Base-by-base conservation (phyloP, 1,284 basidiomycete genomes). In the Coniophora puteana region DNA sequence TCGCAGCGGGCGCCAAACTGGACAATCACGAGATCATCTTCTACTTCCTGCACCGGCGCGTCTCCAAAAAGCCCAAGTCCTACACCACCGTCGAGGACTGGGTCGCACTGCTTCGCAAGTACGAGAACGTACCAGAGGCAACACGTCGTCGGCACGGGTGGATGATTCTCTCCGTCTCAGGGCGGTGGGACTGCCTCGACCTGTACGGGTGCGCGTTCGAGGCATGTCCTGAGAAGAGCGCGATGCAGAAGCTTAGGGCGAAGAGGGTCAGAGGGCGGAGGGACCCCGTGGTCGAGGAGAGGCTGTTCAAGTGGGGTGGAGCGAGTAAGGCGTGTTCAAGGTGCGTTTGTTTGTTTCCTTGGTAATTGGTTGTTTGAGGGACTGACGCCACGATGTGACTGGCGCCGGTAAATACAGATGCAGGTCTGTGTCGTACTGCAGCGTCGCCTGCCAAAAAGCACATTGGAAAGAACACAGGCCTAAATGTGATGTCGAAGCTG, bases 1-100 rank as follows among this genome's bases (percentile, higher is more conserved):
- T 60, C 44, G 51, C 50, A 27, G 30, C 40, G 10, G 58, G 47
- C 11, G 43, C 43, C 23, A 46, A 37, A 6, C 31, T 48, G 25
- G 48, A 46, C 8, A 26, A 39, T 16, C 8, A 20, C 29, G 25
- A 39, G 16, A 54, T 59, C 44, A 36, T 60, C 3, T 55, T 61
- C 47, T 53, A 57, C 45, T 61, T 53, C 51, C 38, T 61, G 24
- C 40, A 49, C 23, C 52, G 51, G 28, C 53, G 49, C 31, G 46
- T 57, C 32, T 34, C 48, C 27, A 48, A 51, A 31, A 31, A 49
- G 26, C 44, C 47, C 11, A 26, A 48, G 12, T 38, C 46, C 10
- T 48, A 56, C 38, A 34, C 29, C 6, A 49, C 46, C n/a, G 39
- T 35, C 13, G 31, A 38, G 1, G 51, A 50, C 12, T 56, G 54